Conservation (phyloP, 2,329 filamentous ascomycete genomes). For the Claviceps quebecensis region DNA sequence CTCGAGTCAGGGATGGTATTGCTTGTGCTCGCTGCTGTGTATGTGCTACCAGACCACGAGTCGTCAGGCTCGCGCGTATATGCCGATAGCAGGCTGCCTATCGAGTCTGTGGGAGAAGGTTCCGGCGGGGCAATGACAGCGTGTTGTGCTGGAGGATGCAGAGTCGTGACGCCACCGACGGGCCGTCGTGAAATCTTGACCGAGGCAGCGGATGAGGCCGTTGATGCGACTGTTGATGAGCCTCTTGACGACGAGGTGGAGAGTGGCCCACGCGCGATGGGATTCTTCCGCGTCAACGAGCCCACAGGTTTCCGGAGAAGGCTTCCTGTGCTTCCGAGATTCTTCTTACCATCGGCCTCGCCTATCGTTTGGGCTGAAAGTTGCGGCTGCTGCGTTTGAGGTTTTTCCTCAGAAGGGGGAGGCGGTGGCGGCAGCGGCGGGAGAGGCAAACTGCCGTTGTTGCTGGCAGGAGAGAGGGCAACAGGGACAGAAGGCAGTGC, state of each 20-base stretch:
- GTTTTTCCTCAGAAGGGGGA: no score
- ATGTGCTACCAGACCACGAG: constrained; percentile 4
- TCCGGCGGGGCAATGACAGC: constrained; percentile 10
- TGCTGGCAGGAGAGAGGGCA: constrained; percentile 13
- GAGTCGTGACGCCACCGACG: constrained; percentile 7
- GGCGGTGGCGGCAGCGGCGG: constrained; percentile 12
- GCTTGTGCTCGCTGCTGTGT: constrained; percentile 4
- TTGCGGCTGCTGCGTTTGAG: no score
- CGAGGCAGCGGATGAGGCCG: constrained; percentile 7
- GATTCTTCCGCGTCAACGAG: constrained; percentile 3
- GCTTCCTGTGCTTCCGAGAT: background rate
- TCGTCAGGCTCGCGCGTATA: constrained; percentile 36
- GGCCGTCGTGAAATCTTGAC: constrained; percentile 26
- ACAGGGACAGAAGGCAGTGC: constrained; percentile 37
- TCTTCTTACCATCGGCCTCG: constrained; percentile 8
- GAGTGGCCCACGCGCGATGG: constrained; percentile 7
- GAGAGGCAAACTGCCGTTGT: constrained; percentile 8
- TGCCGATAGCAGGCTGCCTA: constrained; percentile 41
- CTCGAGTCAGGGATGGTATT: constrained; percentile 1
- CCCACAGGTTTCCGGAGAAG: constrained; percentile 11
- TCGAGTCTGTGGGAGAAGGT: constrained; percentile 31
- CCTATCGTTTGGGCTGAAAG: no score
- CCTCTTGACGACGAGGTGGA: constrained; percentile 3
- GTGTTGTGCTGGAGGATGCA: constrained; percentile 3
- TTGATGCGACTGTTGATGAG: background rate